Conservation (phyloP, 176 grass and related monocot genomes). For the Stipa capillata region DNA sequence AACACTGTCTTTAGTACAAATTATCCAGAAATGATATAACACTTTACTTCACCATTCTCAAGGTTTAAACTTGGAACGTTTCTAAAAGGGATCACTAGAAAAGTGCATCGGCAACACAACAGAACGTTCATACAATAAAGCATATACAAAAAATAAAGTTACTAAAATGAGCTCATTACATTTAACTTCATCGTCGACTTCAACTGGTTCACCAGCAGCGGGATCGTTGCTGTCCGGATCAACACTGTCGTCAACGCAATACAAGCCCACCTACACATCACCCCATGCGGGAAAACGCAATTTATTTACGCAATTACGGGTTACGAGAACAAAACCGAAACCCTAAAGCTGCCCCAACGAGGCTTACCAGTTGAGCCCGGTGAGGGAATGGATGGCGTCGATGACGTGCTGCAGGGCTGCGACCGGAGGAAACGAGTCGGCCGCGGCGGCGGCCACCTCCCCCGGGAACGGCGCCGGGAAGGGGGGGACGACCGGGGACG, state of each 20-base stretch:
- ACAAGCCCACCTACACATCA: constrained; percentile 60
- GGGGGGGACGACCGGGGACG: background rate
- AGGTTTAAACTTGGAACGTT: background rate
- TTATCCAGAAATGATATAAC: background rate
- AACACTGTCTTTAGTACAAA: background rate
- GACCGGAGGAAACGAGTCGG: constrained; percentile 51
- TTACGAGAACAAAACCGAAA: background rate
- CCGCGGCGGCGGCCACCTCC: constrained; percentile 80
- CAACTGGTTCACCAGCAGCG: constrained; percentile 62
- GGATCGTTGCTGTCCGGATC: constrained; percentile 50
- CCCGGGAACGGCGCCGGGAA: constrained; percentile 44
- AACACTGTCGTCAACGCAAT: constrained; percentile 75
- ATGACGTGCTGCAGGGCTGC: constrained; percentile 74
- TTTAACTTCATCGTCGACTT: constrained; percentile 56
- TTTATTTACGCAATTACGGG: background rate
- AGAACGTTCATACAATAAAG: background rate
- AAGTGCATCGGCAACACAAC: background rate
- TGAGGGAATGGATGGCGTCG: constrained; percentile 58
- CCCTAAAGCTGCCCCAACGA: background rate
- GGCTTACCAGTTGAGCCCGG: constrained; percentile 68
- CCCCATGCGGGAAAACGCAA: background rate
- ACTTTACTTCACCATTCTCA: background rate
- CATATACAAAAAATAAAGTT: background rate
- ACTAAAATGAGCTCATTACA: constrained; percentile 33
- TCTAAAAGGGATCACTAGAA: background rate